Conservation (phyloP, 805 yeast genomes). For the Monosporozyma servazzii region DNA sequence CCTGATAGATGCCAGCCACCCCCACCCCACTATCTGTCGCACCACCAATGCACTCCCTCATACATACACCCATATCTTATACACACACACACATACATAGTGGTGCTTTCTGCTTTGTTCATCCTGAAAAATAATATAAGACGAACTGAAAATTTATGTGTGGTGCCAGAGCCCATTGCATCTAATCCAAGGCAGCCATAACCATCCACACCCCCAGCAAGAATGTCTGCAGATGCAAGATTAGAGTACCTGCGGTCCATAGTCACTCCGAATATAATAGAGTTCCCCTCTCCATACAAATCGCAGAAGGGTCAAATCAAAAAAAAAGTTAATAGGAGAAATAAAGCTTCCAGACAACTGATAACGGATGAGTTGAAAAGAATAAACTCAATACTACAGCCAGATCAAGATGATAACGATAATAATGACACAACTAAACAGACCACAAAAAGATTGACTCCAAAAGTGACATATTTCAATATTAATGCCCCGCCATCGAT, state of each 20-base stretch:
- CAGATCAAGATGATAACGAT: not conserved
- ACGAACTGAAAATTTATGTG: too few relatives aligned
- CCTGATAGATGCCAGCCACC: too few relatives aligned
- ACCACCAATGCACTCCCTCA: too few relatives aligned
- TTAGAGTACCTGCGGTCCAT: slow-evolving; percentile 23
- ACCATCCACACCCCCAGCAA: too few relatives aligned
- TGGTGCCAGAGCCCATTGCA: too few relatives aligned
- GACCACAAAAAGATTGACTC: slow-evolving; percentile 28
- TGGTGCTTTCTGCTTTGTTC: too few relatives aligned
- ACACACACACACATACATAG: too few relatives aligned
- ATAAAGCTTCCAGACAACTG: slow-evolving; percentile 66
- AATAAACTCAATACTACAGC: slow-evolving; percentile 25
- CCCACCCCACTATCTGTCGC: too few relatives aligned
- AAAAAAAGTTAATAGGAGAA: slow-evolving; percentile 44
- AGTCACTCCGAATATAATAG: slow-evolving; percentile 14
- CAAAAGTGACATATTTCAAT: slow-evolving; percentile 59
- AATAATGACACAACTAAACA: not conserved
- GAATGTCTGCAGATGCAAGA: slow-evolving; percentile 15
- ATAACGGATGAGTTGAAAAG: slow-evolving; percentile 72
- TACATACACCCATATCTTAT: too few relatives aligned
- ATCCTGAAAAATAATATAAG: too few relatives aligned
- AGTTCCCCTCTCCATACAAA: slow-evolving; percentile 47
- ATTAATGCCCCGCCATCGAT: slow-evolving; percentile 83
- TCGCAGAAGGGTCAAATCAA: slow-evolving; percentile 36
- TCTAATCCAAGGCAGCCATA: too few relatives aligned